These are phyloP conservation scores for Hymenoscyphus repandus DNA, from an alignment of 2,329 filamentous ascomycete genomes.

Conservation along the genomic window DNA sequence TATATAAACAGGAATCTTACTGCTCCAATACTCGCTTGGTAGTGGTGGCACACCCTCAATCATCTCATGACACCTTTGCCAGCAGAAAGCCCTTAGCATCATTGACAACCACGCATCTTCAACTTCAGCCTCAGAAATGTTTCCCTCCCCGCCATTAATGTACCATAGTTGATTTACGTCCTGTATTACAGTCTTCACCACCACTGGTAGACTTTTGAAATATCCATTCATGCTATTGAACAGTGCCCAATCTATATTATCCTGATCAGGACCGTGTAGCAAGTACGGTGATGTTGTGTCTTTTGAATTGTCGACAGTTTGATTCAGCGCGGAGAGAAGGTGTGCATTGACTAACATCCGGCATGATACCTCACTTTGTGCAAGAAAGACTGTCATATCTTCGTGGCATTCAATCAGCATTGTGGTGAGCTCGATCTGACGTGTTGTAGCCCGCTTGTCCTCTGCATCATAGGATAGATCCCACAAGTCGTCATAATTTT, in stretches of 20 bases:
- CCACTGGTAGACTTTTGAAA: constrained; percentile 5
- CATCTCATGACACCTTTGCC: constrained; percentile 13
- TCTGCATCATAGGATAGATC: too few species aligned
- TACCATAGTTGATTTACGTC: not conserved
- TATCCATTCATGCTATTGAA: constrained; percentile 5
- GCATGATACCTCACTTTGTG: too few species aligned
- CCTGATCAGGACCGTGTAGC: not conserved
- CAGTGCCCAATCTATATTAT: constrained; percentile 2
- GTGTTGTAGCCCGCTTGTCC: too few species aligned
- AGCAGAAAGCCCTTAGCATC: constrained; percentile 16
- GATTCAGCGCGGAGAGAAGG: too few species aligned
- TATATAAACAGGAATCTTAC: constrained; percentile 18
- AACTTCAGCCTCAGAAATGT: not conserved
- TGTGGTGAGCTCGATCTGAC: too few species aligned
- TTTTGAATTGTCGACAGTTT: too few species aligned
- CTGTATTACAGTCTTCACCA: not conserved
- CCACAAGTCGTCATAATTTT: too few species aligned
- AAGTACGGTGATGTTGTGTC: too few species aligned
- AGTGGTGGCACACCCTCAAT: constrained; percentile 8
- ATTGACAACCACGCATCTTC: constrained; percentile 16
- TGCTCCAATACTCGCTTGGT: constrained; percentile 14
- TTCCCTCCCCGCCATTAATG: not conserved
- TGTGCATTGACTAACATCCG: too few species aligned
- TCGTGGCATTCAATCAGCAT: too few species aligned
- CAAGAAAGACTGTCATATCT: too few species aligned